A percentile compares a stretch with the other conserved stretches of the same genome.
phyloP scores from a whole-genome alignment of 345 rosid species.

The Salix viminalis region DNA sequence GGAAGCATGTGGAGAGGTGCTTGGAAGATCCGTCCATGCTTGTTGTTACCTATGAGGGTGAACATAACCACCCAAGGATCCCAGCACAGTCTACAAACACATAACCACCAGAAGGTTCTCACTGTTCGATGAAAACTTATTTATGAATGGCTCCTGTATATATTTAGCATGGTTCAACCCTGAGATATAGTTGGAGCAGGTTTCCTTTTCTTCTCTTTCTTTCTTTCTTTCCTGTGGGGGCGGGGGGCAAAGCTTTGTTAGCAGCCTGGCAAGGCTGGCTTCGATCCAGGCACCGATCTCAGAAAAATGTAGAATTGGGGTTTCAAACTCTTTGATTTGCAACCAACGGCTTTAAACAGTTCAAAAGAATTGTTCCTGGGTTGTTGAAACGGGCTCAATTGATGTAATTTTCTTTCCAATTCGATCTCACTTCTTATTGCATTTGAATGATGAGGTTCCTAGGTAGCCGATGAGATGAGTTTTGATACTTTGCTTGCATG shows the following conservation, averaged over 20 bases:
- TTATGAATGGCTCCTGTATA: constrained; percentile 50
- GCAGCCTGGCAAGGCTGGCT: constrained; percentile 10
- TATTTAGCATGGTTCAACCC: constrained; percentile 42
- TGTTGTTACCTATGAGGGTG: constrained; percentile 90
- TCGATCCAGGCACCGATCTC: constrained; percentile 15
- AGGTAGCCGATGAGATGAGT: not conserved
- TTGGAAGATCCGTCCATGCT: constrained; percentile 92
- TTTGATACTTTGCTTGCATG: not conserved
- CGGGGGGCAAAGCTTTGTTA: not conserved
- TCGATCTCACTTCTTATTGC: not conserved
- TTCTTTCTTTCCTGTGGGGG: not conserved
- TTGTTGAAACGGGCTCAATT: not conserved
- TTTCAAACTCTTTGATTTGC: constrained; percentile 30
- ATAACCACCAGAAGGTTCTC: constrained; percentile 27
- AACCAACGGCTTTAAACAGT: constrained; percentile 20
- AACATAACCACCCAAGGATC: constrained; percentile 74
- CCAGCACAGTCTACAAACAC: constrained; percentile 63
- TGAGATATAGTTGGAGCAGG: constrained; percentile 32
- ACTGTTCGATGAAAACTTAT: constrained; percentile 1
- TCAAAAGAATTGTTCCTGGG: not conserved
- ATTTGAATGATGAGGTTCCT: not conserved
- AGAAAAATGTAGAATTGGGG: constrained; percentile 29
- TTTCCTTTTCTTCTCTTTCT: not conserved
- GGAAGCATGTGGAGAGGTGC: constrained; percentile 98
- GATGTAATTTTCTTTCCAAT: not conserved